Conservation (phyloP, 768 basidiomycete species). For the Austroboletus festivus region DNA sequence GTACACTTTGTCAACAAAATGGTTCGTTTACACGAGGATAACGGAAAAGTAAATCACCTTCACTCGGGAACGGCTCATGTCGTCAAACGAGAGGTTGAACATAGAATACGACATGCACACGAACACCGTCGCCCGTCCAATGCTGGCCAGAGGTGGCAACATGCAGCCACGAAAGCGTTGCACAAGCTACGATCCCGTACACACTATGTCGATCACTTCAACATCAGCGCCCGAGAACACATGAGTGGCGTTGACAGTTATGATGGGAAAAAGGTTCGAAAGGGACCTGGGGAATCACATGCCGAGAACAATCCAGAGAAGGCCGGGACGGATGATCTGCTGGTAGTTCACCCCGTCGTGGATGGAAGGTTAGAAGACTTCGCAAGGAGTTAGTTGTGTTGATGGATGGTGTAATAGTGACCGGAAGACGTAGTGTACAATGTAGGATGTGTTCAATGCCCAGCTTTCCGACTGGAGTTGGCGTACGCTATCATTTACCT, state of each 20-base stretch:
- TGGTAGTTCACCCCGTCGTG: slow-evolving; percentile 58
- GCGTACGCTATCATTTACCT: too few species aligned
- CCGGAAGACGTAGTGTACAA: not conserved
- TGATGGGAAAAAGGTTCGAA: slow-evolving; percentile 39
- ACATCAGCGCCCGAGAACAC: slow-evolving; percentile 60
- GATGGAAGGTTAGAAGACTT: slow-evolving; percentile 66
- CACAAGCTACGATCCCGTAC: slow-evolving; percentile 45
- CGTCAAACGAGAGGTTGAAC: slow-evolving; percentile 47
- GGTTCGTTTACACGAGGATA: slow-evolving; percentile 33
- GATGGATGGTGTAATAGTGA: too few species aligned
- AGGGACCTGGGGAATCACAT: slow-evolving; percentile 25
- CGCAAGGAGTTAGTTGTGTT: slow-evolving; percentile 29
- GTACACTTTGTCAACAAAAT: slow-evolving; percentile 55
- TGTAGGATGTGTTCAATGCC: too few species aligned
- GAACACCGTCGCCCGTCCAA: too few species aligned
- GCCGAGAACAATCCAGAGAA: slow-evolving; percentile 4
- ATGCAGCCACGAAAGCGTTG: slow-evolving; percentile 38
- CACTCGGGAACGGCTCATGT: slow-evolving; percentile 39
- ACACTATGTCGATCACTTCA: slow-evolving; percentile 60
- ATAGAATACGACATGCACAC: slow-evolving; percentile 33
- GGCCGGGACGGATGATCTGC: slow-evolving; percentile 43
- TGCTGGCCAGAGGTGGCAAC: slow-evolving; percentile 46
- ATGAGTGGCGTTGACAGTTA: slow-evolving; percentile 69
- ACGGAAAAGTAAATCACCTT: too few species aligned
- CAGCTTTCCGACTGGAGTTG: too few species aligned